Conservation (phyloP, 23 red algal genomes). For the Pyropia yezoensis region DNA sequence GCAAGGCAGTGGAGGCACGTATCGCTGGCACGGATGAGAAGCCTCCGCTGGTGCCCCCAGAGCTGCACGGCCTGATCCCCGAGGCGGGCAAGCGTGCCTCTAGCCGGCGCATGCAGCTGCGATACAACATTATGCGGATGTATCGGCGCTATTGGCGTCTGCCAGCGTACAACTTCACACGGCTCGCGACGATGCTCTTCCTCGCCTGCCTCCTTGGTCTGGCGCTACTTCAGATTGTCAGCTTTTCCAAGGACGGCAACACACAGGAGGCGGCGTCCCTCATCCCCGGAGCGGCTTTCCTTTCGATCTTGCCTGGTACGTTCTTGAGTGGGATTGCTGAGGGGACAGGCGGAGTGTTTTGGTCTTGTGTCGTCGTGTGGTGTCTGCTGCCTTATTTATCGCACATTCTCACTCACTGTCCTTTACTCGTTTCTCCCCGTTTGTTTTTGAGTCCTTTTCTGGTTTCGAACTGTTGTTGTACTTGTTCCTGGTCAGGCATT, state of each 20-base stretch:
- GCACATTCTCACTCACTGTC: too few species aligned
- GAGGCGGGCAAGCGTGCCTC: not conserved
- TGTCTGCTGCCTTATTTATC: too few species aligned
- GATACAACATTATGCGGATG: constrained; percentile 40
- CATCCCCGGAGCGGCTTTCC: constrained; percentile 50
- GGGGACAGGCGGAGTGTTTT: too few species aligned
- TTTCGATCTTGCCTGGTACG: constrained; percentile 41
- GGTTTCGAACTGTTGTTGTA: not conserved
- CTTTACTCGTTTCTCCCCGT: too few species aligned
- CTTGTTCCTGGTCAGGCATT: constrained; percentile 7
- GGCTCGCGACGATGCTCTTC: constrained; percentile 46
- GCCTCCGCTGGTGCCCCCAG: too few species aligned
- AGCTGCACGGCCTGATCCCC: too few species aligned
- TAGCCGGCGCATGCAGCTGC: constrained; percentile 2
- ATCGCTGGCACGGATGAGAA: too few species aligned
- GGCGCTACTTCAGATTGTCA: constrained; percentile 46
- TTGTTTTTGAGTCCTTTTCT: too few species aligned
- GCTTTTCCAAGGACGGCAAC: constrained; percentile 41
- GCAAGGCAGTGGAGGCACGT: not conserved
- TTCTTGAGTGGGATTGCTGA: too few species aligned
- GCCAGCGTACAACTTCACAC: constrained; percentile 72
- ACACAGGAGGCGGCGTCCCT: constrained; percentile 49
- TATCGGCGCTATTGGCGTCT: constrained; percentile 77
- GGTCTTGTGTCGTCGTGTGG: too few species aligned
- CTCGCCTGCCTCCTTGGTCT: constrained; percentile 43